Percentiles rank a stretch among this genome's conserved stretches.
phyloP scores from a whole-genome alignment of 768 basidiomycete genomes.

The Rhizopogon rudus region DNA sequence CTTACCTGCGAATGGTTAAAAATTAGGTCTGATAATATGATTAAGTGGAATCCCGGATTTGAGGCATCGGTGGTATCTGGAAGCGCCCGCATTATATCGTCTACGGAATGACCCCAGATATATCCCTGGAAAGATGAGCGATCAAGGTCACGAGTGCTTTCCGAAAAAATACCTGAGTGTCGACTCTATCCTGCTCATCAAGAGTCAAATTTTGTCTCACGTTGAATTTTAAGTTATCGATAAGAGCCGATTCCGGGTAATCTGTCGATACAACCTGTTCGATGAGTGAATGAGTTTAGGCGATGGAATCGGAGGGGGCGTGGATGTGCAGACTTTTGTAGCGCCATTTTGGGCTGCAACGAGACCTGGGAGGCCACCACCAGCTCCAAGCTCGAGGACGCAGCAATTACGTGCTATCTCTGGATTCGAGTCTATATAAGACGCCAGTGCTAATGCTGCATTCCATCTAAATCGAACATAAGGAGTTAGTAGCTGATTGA shows the following conservation, averaged over 20 bases:
- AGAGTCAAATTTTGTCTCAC: slow-evolving; percentile 48
- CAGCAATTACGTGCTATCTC: slow-evolving; percentile 38
- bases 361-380: slow-evolving; percentile 84
- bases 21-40: slow-evolving; percentile 89
- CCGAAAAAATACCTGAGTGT: slow-evolving; percentile 32
- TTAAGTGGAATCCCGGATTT: slow-evolving; percentile 55
- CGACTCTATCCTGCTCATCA: slow-evolving; percentile 11
- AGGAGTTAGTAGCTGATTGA: neutral
- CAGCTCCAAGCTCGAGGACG: slow-evolving; percentile 91
- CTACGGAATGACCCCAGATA: slow-evolving; percentile 68
- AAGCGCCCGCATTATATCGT: slow-evolving; percentile 22
- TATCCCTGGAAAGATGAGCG: slow-evolving; percentile 50
- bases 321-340: slow-evolving; percentile 37
- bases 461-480: slow-evolving; percentile 61
- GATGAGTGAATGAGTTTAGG: neutral
- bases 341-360: slow-evolving; percentile 71
- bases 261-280: slow-evolving; percentile 83
- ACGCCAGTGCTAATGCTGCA: slow-evolving; percentile 66
- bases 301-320: neutral
- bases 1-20: slow-evolving; percentile 91
- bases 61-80: slow-evolving; percentile 14
- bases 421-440: slow-evolving; percentile 55
- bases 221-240: slow-evolving; percentile 75
- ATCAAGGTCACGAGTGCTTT: slow-evolving; percentile 11
- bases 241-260: slow-evolving; percentile 76